These are phyloP conservation scores for Saturnispora galanensis DNA, from an alignment of 805 yeast genomes.

Conservation along the genomic window DNA sequence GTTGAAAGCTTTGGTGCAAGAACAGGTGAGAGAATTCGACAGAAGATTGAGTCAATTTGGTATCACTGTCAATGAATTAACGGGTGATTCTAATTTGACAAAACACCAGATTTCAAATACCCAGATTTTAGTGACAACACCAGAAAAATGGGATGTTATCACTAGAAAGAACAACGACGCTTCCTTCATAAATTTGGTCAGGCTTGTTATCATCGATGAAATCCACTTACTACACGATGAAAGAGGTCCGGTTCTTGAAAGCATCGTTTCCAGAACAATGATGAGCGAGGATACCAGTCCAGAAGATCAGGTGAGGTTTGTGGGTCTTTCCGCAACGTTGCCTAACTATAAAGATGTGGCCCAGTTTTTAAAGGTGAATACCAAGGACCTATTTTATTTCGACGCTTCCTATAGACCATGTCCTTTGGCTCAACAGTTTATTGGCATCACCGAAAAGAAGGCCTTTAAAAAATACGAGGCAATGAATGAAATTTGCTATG, in stretches of 20 bases:
- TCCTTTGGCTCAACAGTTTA: slow-evolving; percentile 79
- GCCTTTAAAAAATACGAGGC: slow-evolving; percentile 71
- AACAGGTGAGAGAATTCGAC: slow-evolving; percentile 80
- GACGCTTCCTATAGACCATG: slow-evolving; percentile 84
- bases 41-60: slow-evolving; percentile 58
- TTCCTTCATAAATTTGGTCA: slow-evolving; percentile 53
- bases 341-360: slow-evolving; percentile 89
- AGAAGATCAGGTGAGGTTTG: slow-evolving; percentile 44
- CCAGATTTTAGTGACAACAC: slow-evolving; percentile 83
- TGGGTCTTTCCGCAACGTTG: slow-evolving; percentile 87
- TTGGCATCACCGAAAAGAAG: slow-evolving; percentile 78
- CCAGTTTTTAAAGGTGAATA: slow-evolving; percentile 54
- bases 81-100: slow-evolving; percentile 80
- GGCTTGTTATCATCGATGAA: slow-evolving; percentile 78
- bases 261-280: slow-evolving; percentile 69
- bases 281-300: slow-evolving; percentile 37
- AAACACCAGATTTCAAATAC: slow-evolving; percentile 68
- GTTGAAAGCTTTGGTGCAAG: slow-evolving; percentile 88
- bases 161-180: slow-evolving; percentile 72
- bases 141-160: slow-evolving; percentile 96
- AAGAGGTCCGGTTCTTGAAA: slow-evolving; percentile 91
- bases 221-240: slow-evolving; percentile 87
- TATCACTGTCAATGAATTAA: slow-evolving; percentile 69
- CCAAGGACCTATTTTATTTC: slow-evolving; percentile 64
- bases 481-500: slow-evolving; percentile 86